Evolutionary conservation across 805 yeast species (phyloP), one percentile per base, ranked within the genome.

Genomic region (Myxozyma sirexii): DNA sequence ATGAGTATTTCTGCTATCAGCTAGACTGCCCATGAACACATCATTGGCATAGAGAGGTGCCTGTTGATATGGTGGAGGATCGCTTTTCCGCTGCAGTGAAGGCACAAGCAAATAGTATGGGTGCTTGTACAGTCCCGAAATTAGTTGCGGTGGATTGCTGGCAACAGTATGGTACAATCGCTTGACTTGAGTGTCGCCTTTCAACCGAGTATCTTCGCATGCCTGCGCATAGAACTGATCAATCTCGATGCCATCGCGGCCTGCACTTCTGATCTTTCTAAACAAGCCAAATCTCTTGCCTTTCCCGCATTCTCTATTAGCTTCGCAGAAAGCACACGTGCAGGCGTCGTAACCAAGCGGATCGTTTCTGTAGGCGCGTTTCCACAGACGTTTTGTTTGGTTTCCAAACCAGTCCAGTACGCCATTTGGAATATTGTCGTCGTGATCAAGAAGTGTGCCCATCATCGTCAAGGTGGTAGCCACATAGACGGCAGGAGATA

Each of bases 291-390:
- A 8, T 21, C 21, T n/a, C 6, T 26, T 24, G 33, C 21, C 3
- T 21, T 24, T 12, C 21, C 41, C 15, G 41, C 13, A 38, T n/a
- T 27, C 39, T 17, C 57, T 50, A n/a, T 37, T 38, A 10, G 54
- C 43, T n/a, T 54, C 58, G 51, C 58, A 54, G 43, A 47, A 54
- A 2, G 38, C 52, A 19, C 58, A 54, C 7, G 58, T 47, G n/a
- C 58, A 54, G 6, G 41, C 58, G 27, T 54, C 58, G 23, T 47
- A 54, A 12, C 47, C 47, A 1, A 54, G 43, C 26, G 31, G 26
- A 19, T 47, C 53, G 4, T 31, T 15, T 2, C 48, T 39, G 15
- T 38, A 46, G 10, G 37, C 19, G 13, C 21, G 23, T 7, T 21
- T 19, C 52, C 52, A 54, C 1, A 29, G n/a, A 37, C 27, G 47